Base-by-base conservation (phyloP, 2,329 filamentous ascomycete species). In the Aspergillus puulaauensis region DNA sequence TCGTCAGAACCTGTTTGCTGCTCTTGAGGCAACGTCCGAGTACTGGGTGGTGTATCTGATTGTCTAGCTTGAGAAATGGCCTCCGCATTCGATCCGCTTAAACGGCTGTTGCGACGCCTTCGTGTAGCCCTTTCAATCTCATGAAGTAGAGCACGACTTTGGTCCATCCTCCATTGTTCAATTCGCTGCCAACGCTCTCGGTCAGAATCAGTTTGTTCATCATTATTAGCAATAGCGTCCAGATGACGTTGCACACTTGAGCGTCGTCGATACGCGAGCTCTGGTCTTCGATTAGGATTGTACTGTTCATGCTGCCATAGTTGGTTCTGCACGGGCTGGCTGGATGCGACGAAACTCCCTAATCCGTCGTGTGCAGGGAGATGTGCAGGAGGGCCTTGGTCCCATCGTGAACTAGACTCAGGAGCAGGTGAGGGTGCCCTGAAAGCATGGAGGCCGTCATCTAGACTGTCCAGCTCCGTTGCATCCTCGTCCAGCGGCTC, bases 351-450 rank as follows among this genome's bases (percentile, higher is more conserved):
- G 73, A 99, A 99, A 6, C 89, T 90, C 4, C 95, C 95, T 46
- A 98, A 76, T 2, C 95, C 95, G 79, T 99, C 93, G 70, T 99
- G 95, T 1, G 87, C 86, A 0, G 95, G 95, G n/a, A 99, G 82
- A 2, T 96, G 85, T 0, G 90, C 86, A 17, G 82, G 80, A 19
- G 85, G 79, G 62, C 84, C 86, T 46, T 84, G 79, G 56, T 84
- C 79, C 63, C 80, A 68, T 61, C 75, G 74, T 61, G 76, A 71
- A 58, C 79, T 66, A 66, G 75, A 55, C 62, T 75, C 65, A 49
- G 73, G 66, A 63, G 74, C 66, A 67, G 82, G 27, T 72, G 78
- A 80, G 15, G 83, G 80, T 45, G 91, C 86, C 52, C 91, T 86
- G 70, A 97, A 97, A 44, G 92, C 93, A 63, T 93, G 89, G 1